These are phyloP conservation scores for Calonectria multiphialidica DNA, from an alignment of 2,329 filamentous ascomycete genomes.

Conservation along the genomic window DNA sequence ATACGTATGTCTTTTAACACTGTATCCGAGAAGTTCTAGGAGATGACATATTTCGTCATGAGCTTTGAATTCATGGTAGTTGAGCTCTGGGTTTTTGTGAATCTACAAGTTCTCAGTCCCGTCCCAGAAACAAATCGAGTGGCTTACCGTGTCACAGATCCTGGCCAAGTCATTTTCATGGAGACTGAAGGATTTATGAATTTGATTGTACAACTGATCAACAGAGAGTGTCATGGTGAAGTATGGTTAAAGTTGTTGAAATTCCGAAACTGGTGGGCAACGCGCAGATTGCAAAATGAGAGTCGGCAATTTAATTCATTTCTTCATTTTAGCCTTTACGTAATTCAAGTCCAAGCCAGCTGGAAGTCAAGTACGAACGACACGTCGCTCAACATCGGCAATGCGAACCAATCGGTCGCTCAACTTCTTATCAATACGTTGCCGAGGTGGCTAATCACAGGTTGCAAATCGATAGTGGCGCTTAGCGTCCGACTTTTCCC, in stretches of 20 bases:
- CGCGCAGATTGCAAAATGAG: background rate
- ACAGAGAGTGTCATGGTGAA: constrained; percentile 1
- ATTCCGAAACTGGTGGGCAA: background rate
- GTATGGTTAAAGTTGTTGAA: background rate
- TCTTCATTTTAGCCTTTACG: background rate
- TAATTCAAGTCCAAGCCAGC: background rate
- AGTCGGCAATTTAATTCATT: background rate
- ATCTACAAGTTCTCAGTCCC: constrained; percentile 31
- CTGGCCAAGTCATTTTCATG: constrained; percentile 29
- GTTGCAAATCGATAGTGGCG: background rate
- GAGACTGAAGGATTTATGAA: constrained; percentile 27
- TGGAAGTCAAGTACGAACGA: background rate
- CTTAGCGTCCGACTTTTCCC: background rate
- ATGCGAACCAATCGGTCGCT: constrained; percentile 2
- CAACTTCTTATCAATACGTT: background rate
- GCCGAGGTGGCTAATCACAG: constrained; percentile 33
- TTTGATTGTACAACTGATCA: constrained; percentile 12
- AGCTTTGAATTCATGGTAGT: constrained; percentile 55
- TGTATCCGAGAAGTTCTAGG: constrained; percentile 48
- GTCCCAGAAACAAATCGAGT: rapidly evolving
- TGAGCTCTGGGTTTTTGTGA: constrained; percentile 58
- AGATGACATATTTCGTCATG: constrained; percentile 55
- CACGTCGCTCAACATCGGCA: background rate
- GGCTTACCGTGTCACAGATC: constrained; percentile 31
- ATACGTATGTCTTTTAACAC: constrained; percentile 54